phyloP scores from a whole-genome alignment of 2,329 filamentous ascomycete species.

The Myriosclerotinia curreyana region DNA sequence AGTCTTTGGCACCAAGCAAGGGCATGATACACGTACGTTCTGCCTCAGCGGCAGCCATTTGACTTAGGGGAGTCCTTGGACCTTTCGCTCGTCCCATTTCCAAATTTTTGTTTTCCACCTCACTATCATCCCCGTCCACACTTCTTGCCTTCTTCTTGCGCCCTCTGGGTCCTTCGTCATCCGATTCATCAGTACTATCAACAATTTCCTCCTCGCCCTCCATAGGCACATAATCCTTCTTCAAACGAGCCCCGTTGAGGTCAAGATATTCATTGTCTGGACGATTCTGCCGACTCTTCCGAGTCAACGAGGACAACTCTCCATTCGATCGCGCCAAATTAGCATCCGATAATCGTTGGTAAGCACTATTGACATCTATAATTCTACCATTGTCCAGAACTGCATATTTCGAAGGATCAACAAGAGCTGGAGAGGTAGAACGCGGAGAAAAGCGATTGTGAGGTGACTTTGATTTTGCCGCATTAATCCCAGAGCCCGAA shows the following conservation, averaged over 20 bases:
- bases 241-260: slow-evolving; percentile 29
- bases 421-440: slow-evolving; percentile 34
- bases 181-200: slow-evolving; percentile 48
- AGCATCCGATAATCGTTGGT: slow-evolving; percentile 69
- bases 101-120: slow-evolving; percentile 39
- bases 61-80: slow-evolving; percentile 52
- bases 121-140: slow-evolving; percentile 34
- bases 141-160: slow-evolving; percentile 50
- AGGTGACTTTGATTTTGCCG: slow-evolving; percentile 37
- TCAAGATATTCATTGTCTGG: slow-evolving; percentile 29
- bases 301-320: slow-evolving; percentile 50
- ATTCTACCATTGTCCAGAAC: slow-evolving; percentile 59
- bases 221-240: slow-evolving; percentile 35
- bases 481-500: slow-evolving; percentile 27
- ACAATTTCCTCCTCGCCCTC: slow-evolving; percentile 34
- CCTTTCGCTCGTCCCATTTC: slow-evolving; percentile 41
- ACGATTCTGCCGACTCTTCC: slow-evolving; percentile 31
- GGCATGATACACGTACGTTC: slow-evolving; percentile 58
- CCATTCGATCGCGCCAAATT: slow-evolving; percentile 63
- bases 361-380: slow-evolving; percentile 67
- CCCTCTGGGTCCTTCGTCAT: slow-evolving; percentile 62
- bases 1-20: neutral
- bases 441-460: slow-evolving; percentile 35
- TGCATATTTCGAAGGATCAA: slow-evolving; percentile 40
- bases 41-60: slow-evolving; percentile 73